Evolutionary conservation across 352 stramenopile genomes (phyloP), one percentile per base, ranked within the genome.

Genomic region (Pythium insidiosum): DNA sequence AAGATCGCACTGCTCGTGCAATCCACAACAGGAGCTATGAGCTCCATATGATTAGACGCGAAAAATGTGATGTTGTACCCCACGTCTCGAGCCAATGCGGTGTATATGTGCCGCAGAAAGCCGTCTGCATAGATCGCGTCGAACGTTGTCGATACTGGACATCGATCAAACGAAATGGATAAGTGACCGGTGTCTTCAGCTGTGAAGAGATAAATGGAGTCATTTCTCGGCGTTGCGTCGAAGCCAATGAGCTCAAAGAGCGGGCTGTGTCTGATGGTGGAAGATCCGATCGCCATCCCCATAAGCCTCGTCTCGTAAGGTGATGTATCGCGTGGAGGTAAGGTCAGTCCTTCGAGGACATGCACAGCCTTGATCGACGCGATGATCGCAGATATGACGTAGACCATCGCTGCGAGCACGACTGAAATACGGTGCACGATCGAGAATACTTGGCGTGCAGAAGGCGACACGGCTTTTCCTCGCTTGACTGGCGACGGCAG

Each of bases 11-110:
- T 34, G 24, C 39, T 46, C 6, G 39, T 23, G 39, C 39, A 46
- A 23, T 46, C 39, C 6, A 46, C 39, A 23, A 46, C 39, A 23
- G 39, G 39, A 6, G 39, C 25, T 20, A 46, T 46, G 6, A 46
- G 39, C 18, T 46, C 39, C 18, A 15, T 35, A 11, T 46, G 6
- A 46, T 5, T 23, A 1, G 39, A 15, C 7, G 20, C 22, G 22
- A 46, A 50, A 11, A 71, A 39, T 18, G 25, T 56, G 31, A 51
- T 16, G 22, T 50, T 50, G 40, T 56, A 51, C 24, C 40, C 23
- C 21, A 23, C 22, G 10, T 47, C 25, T 28, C 35, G 39, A n/a
- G 42, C 42, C 5, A 58, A 20, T n/a, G 30, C 23, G 21, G 22
- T 15, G 26, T 54, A 53, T 12, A 62, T 37, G 10, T 41, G 24